Evolutionary conservation across 176 grass and related monocot species (phyloP).

Genomic region (Carex pumila): DNA sequence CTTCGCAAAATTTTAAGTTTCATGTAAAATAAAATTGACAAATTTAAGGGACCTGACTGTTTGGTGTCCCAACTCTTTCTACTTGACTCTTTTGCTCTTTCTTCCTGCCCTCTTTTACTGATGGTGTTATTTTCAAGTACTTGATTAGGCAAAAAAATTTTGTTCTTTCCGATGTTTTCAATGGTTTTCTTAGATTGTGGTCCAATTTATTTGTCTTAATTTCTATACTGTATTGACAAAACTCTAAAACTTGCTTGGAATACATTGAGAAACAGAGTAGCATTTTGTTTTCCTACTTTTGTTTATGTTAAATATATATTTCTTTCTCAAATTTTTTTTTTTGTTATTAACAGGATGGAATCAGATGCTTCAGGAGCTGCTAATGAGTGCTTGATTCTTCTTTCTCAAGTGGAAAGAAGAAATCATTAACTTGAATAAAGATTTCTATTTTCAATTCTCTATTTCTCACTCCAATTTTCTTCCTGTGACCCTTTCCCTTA

Average conservation of each 20-base stretch:
- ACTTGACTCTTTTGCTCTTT: neutral
- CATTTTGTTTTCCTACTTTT: neutral
- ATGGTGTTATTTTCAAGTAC: neutral
- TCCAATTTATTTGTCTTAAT: neutral
- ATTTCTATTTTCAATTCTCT: neutral
- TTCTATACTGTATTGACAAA: neutral
- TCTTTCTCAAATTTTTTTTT: neutral
- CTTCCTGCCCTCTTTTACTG: neutral
- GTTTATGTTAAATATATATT: neutral
- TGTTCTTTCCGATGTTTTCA: neutral
- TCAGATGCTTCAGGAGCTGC: neutral
- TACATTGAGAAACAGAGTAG: neutral
- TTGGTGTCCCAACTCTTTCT: neutral
- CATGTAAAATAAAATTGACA: neutral
- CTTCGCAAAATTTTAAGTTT: neutral
- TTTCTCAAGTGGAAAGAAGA: neutral
- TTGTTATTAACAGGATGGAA: slow-evolving; percentile 12
- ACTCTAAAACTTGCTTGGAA: neutral
- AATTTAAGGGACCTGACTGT: neutral
- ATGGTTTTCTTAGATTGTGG: neutral
- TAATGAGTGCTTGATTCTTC: neutral
- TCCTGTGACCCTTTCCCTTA: neutral
- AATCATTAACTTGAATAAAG: neutral
- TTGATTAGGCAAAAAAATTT: neutral
- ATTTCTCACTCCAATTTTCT: neutral